Evolutionary conservation across 2,329 filamentous ascomycete genomes (phyloP), one percentile per base, ranked within the genome.

Genomic region (Daldinia sp.): DNA sequence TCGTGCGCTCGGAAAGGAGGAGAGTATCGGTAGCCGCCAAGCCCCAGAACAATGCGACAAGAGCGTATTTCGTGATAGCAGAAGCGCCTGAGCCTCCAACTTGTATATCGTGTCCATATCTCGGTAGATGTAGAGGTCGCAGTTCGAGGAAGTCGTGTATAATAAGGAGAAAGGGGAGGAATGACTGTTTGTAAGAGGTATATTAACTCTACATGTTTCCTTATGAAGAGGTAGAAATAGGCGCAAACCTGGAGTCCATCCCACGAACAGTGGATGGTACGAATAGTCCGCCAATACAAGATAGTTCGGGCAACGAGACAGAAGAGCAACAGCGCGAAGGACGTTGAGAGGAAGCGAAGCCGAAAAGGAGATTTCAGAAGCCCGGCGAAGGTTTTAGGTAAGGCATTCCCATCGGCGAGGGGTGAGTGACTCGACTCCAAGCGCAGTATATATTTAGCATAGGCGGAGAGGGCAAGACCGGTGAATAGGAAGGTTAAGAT

Each of bases 191-290:
- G 13, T 48, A 12, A 7, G 6, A 37, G 28, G 26, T 10, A 26
- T n/a, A 69, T 63, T 18, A 26, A 33, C n/a, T n/a, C 3, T 39
- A 9, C 23, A 54, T 23, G 10, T 51, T 60, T 39, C 18, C 2
- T 30, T 30, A 33, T 35, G 12, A 23, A 23, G 46, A 13, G 15
- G 15, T 18, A 30, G 46, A 9, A 51, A 30, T 33, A 12, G 7
- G 26, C 46, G 9, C 76, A 33, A 68, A 81, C 79, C 71, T 79
- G 74, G 42, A 80, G 66, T 13, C 79, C 79, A 41, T 77, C 74
- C 71, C 72, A 78, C 42, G 78, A 80, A 67, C 73, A 80, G 65
- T 77, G 78, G 6, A 79, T 75, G 2, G 75, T 78, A 7, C 78
- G 74, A 20, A 76, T 75, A 4, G 74, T 71, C 33, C 73, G 72